Conservation (phyloP, 306 rosid species). For the Cajanus cajan region DNA sequence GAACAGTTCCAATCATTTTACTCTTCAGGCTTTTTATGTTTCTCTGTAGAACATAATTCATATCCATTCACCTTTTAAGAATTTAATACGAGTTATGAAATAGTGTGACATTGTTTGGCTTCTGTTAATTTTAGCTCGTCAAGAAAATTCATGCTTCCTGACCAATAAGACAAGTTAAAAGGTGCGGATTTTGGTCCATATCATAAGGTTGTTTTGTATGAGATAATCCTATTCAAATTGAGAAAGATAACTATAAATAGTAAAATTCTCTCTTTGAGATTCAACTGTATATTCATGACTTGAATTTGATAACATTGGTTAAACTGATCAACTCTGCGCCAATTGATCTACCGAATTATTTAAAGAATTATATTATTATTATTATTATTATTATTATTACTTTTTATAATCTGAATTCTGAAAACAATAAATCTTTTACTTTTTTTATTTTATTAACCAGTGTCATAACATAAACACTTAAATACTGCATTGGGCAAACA, state of each 20-base stretch:
- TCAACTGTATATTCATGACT: no score
- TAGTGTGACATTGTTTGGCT: not conserved
- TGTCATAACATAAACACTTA: not conserved
- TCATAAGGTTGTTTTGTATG: no score
- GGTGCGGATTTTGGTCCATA: not conserved
- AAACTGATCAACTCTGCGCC: no score
- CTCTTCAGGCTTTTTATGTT: not conserved
- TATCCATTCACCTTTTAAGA: not conserved
- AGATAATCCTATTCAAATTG: no score
- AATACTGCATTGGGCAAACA: not conserved
- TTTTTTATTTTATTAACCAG: not conserved
- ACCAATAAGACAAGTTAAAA: not conserved
- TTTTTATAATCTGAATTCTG: not conserved
- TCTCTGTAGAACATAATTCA: not conserved
- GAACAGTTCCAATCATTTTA: not conserved
- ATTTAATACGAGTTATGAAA: not conserved
- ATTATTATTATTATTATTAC: no score
- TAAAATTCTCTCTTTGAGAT: no score
- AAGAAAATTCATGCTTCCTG: not conserved
- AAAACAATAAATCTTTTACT: not conserved
- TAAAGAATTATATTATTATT: no score
- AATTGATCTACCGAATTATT: no score
- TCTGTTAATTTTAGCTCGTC: not conserved
- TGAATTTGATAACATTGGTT: no score
- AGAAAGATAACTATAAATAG: no score